Base-by-base conservation (phyloP, 2,329 filamentous ascomycete species). In the Calonectria honghensis region DNA sequence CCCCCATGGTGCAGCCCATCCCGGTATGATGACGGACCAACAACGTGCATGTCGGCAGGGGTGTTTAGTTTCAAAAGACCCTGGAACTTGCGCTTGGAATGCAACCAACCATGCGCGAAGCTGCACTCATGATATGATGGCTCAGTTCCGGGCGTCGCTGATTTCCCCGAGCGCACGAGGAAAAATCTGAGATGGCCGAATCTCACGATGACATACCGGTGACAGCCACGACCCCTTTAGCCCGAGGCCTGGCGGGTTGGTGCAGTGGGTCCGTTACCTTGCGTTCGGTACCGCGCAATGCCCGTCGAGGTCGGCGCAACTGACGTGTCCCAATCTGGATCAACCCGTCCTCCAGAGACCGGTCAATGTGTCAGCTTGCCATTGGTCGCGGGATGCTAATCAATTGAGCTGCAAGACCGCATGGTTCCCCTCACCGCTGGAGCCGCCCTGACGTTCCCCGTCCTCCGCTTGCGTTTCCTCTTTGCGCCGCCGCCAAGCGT, bases 261-360 rank as follows among this genome's bases (percentile, higher is more conserved):
- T 32, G 51, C 29, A 32, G 51, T 57, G 52, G 52, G 52, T 35
- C 52, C 29, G 29, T 32, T 57, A 35, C 14, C 52, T 14, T 35
- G 52, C 29, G 52, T 35, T 32, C 52, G 52, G 52, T 57, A 57
- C 52, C 52, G 35, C n/a, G 52, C 20, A 29, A 35, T 57, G 16
- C 24, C 52, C 10, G 35, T 20, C 31, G 31, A 32, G 29, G 29
- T 24, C 35, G 35, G 52, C 52, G 35, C 6, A 31, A 7, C 18
- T 57, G 52, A 57, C 52, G 52, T 57, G 52, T 57, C 52, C 52
- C 2, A 54, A n/a, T 32, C 31, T 13, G 31, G 52, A 57, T 57
- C 32, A 32, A 32, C n/a, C 16, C 18, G 7, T 57, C 18, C n/a
- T 35, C 16, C 31, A 57, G 24, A 32, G 18, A 57, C 29, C 52